Evolutionary conservation across 495 filamentous ascomycete species (phyloP).

Genomic region (Penicillium alfredii): DNA sequence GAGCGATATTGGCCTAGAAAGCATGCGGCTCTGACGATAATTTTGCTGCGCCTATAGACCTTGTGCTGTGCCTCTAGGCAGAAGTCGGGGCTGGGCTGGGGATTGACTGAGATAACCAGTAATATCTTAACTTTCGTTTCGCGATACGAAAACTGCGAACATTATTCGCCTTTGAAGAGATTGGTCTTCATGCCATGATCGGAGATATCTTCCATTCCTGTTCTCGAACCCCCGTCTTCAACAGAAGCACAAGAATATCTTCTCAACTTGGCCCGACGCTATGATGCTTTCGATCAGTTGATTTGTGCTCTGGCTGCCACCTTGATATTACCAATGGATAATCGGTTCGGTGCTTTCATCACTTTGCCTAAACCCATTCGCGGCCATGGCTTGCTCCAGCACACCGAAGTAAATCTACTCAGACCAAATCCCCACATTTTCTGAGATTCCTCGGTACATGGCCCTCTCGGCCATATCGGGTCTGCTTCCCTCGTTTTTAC

Average conservation of each 20-base stretch:
- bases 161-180: no score
- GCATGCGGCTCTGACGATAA: no score
- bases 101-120: no score
- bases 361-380: slow-evolving; percentile 1
- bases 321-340: slow-evolving; percentile 3
- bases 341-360: slow-evolving; percentile 6
- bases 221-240: slow-evolving; percentile 5
- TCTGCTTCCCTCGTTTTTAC: slow-evolving; percentile 5
- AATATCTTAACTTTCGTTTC: no score
- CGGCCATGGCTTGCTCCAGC: no score
- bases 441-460: slow-evolving; percentile 2
- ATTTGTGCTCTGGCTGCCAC: slow-evolving; percentile 3
- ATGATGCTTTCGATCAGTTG: slow-evolving; percentile 9
- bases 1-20: no score
- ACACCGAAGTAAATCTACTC: neutral
- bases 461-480: slow-evolving; percentile 2
- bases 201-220: no score
- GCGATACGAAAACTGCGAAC: no score
- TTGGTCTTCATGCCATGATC: no score
- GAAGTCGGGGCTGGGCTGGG: no score
- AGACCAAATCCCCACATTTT: slow-evolving; percentile 1
- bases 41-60: no score
- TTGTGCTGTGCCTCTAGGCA: no score
- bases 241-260: slow-evolving; percentile 7
- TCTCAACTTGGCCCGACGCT: slow-evolving; percentile 1